Base-by-base conservation (phyloP, 2,329 filamentous ascomycete genomes). In the Hymenoscyphus fructigenus region DNA sequence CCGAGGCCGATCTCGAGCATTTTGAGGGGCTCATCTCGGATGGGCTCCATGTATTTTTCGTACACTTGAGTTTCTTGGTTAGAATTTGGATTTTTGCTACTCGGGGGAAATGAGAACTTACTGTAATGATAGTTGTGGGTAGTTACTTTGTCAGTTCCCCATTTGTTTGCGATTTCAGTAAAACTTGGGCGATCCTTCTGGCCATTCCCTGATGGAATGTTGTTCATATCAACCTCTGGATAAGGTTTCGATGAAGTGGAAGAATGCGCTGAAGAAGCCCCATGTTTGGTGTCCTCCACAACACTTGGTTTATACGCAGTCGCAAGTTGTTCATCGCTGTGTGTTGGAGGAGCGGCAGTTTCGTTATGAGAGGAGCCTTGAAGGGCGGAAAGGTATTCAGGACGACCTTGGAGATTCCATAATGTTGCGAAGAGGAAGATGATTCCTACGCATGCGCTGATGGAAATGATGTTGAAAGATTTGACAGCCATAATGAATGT, bases 31-130 rank as follows among this genome's bases (percentile, higher is more conserved):
- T 23, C 15, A 41, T 60, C 59, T 17, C 59, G 59, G 20, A 60
- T 60, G n/a, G 59, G 59, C 29, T 60, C 36, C 38, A 60, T 23
- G 38, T 60, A 60, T 44, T 60, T 60, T 20, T 60, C 36, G 59
- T 60, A 60, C 59, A 60, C 59, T 60, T 7, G n/a, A 44, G 15
- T 47, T 28, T 50, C 29, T 32, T 5, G 29, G 17, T 38, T 29
- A 60, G 28, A 17, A 29, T n/a, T 32, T 32, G 3, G 1, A 7
- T 6, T 32, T 32, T 32, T 5, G 29, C 4, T 7, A 6, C 9
- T 32, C 5, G 0, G 1, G 29, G 29, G 29, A 32, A 32, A 32
- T 32, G 29, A 0, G 29, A 32, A 28, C 17, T 4, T 5, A 41
- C 38, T 41, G 38, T 41, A 41, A 17, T 41, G 38, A 14, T 41